These are phyloP conservation scores for Beta corolliflora DNA, from an alignment of 179 eudicot species.

Conservation along the genomic window DNA sequence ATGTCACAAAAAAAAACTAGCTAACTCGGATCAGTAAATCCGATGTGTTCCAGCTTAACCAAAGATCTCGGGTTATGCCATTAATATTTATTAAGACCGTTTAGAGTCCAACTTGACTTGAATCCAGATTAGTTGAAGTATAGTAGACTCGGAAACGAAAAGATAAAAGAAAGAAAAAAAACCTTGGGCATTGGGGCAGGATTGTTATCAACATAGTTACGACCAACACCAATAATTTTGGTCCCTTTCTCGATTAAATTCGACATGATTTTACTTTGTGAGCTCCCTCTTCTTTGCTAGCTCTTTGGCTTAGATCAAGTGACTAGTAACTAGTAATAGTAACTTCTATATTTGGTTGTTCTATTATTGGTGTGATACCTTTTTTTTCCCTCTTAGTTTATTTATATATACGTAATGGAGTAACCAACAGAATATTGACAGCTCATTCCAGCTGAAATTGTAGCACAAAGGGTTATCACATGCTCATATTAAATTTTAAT, in stretches of 20 bases:
- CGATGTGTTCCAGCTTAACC: no score
- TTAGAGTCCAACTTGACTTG: no score
- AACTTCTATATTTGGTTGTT: not conserved
- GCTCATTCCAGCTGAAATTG: conserved; percentile 4
- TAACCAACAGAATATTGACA: conserved; percentile 5
- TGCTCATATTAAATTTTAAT: not conserved
- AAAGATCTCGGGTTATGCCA: no score
- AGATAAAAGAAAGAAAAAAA: not conserved
- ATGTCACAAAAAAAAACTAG: no score
- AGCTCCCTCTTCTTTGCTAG: not conserved
- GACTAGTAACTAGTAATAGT: not conserved
- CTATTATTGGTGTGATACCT: not conserved
- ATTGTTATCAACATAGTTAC: conserved; percentile 28
- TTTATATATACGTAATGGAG: not conserved
- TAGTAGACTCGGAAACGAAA: not conserved
- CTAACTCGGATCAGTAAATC: no score
- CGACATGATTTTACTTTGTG: conserved; percentile 1
- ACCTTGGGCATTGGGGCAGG: conserved; percentile 31
- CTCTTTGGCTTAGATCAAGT: conserved; percentile 1
- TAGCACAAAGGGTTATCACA: not conserved
- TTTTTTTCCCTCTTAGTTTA: not conserved
- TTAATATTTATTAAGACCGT: no score
- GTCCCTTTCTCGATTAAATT: conserved; percentile 27
- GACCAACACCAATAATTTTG: conserved; percentile 33
- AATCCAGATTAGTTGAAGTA: not conserved